Evolutionary conservation across 1,284 basidiomycete species (phyloP).

Genomic region (Apiotrichum veenhuisii): DNA sequence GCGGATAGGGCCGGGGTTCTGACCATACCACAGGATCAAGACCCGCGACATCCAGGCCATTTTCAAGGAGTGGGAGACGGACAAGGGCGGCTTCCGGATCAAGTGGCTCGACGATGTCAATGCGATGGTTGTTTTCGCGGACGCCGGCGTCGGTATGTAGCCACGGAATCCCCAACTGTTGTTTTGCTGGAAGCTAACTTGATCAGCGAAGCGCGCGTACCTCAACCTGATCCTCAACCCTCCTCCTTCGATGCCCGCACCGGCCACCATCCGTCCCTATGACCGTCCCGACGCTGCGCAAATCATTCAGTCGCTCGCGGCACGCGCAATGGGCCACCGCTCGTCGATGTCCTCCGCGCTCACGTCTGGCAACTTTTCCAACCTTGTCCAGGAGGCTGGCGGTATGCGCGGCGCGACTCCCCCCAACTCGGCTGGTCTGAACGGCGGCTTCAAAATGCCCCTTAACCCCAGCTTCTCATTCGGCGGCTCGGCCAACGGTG

Average conservation of each 20-base stretch:
- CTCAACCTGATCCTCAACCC: slow-evolving; percentile 78
- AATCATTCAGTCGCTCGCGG: slow-evolving; percentile 83
- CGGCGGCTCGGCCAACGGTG: slow-evolving; percentile 13
- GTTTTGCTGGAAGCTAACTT: not conserved
- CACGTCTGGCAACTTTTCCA: slow-evolving; percentile 17
- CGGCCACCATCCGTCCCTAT: slow-evolving; percentile 76
- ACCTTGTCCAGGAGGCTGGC: slow-evolving; percentile 3
- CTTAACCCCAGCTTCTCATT: slow-evolving; percentile 22
- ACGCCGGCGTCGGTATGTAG: slow-evolving; percentile 53
- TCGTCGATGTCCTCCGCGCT: slow-evolving; percentile 32
- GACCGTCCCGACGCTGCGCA: slow-evolving; percentile 86
- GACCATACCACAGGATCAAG: slow-evolving; percentile 60
- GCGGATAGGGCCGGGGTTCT: not conserved
- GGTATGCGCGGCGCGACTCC: slow-evolving; percentile 4
- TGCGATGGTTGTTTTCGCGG: slow-evolving; percentile 86
- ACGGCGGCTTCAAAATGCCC: slow-evolving; percentile 31
- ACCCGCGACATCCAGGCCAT: slow-evolving; percentile 91
- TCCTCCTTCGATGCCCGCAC: slow-evolving; percentile 64
- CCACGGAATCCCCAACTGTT: no score
- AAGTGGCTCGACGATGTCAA: slow-evolving; percentile 98
- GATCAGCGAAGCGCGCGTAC: slow-evolving; percentile 85
- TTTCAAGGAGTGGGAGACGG: slow-evolving; percentile 83
- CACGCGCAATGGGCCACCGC: slow-evolving; percentile 49
- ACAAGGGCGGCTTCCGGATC: slow-evolving; percentile 91
- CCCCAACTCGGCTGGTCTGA: slow-evolving; percentile 17